Base-by-base conservation (phyloP, 2,329 filamentous ascomycete species). In the Macrophomina tecta region DNA sequence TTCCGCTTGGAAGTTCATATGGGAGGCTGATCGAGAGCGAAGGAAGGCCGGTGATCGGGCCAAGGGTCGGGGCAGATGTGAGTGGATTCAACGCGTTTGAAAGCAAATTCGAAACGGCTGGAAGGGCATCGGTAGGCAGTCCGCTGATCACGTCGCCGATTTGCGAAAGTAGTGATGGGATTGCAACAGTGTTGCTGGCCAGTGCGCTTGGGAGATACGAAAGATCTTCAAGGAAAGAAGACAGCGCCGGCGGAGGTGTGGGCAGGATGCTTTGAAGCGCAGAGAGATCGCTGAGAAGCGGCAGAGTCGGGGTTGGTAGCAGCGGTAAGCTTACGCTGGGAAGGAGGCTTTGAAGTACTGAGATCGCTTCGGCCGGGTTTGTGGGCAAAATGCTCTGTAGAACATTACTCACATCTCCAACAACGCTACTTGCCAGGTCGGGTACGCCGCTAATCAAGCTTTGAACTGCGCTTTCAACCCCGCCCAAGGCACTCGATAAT, bases 321-420 rank as follows among this genome's bases (percentile, higher is more conserved):
- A 23, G 23, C 23, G 23, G 23, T 23, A 23, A 23, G 23, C 48
- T 28, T 7, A 23, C 9, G 12, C 23, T 51, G 3, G 51, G 51
- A n/a, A 55, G 51, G 12, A 55, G 32, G 14, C 30, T 55, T 1
- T 55, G n/a, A 30, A 58, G 11, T 6, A 34, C 18, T 2, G 53
- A 42, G 14, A 58, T 6, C 18, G 53, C 34, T 12, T 6, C 36
- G 14, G 6, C 18, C 1, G 53, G 53, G 4, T 40, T 28, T 14
- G 53, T 58, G 18, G 53, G 53, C 9, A 58, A n/a, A n/a, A 58
- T n/a, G 5, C 53, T 38, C 18, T 58, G 53, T 5, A 58, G 34
- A 12, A 42, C 28, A 16, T n/a, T 28, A 4, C 36, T 42, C 53
- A 58, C 53, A 14, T 55, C 32, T 9, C 14, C 32, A 16, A 55